Conservation (phyloP, 140 eudicot species). For the Flaveria floridana region DNA sequence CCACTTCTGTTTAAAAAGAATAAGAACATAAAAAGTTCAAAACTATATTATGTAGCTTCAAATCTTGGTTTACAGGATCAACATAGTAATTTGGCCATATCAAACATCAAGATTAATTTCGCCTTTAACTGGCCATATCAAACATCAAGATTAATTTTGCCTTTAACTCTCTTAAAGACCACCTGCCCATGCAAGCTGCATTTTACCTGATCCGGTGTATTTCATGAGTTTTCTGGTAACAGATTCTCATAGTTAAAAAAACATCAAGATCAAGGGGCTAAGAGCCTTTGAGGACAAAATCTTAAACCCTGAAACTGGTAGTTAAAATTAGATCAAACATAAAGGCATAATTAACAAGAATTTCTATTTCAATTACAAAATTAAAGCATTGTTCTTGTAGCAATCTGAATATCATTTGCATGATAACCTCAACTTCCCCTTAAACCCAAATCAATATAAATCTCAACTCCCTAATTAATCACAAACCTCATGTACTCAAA, state of each 20-base stretch:
- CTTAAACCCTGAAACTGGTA: background rate
- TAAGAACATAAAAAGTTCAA: background rate
- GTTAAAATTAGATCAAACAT: background rate
- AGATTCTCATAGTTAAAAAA: background rate
- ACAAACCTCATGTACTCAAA: background rate
- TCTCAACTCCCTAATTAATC: constrained; percentile 19
- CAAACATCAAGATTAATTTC: background rate
- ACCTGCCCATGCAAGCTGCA: no score
- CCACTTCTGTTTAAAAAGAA: constrained; percentile 8
- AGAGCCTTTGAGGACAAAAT: background rate
- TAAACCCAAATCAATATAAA: background rate
- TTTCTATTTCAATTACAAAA: background rate
- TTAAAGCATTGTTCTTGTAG: background rate
- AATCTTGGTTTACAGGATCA: constrained; percentile 12
- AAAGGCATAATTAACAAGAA: background rate
- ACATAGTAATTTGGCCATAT: background rate
- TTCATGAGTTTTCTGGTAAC: no score
- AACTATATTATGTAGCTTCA: background rate
- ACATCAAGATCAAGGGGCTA: background rate
- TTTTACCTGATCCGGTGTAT: no score
- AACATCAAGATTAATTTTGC: background rate
- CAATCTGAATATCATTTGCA: constrained; percentile 6
- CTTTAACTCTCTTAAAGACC: no score
- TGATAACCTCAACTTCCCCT: background rate
- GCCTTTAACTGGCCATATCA: background rate